phyloP scores from a whole-genome alignment of 441 rosid species.

The Gossypium schwendimanii region DNA sequence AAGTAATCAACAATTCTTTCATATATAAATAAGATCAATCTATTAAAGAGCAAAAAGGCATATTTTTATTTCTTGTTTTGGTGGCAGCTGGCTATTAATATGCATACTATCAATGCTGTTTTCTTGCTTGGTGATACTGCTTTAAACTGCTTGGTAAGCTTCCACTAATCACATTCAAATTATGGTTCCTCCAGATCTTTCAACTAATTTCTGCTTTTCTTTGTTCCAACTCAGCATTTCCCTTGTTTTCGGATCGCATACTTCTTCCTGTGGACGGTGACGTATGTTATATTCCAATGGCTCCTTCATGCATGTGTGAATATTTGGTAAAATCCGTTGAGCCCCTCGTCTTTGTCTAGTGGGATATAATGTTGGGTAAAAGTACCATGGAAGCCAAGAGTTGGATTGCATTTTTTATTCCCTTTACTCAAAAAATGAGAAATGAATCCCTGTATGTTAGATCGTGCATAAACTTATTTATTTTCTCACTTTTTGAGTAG shows the following conservation, averaged over 20 bases:
- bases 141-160: conserved; percentile 71
- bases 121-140: conserved; percentile 77
- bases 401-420: no score
- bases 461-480: no score
- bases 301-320: conserved; percentile 52
- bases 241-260: conserved; percentile 88
- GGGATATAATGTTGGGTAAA: not conserved
- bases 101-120: conserved; percentile 80
- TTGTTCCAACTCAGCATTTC: conserved; percentile 48
- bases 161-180: not conserved
- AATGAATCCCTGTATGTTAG: no score
- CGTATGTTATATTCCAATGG: conserved; percentile 81
- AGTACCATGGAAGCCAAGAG: no score
- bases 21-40: not conserved
- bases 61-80: not conserved
- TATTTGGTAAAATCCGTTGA: conserved; percentile 45
- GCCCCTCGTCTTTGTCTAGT: not conserved
- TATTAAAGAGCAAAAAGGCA: no score
- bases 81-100: conserved; percentile 65
- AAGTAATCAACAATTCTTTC: conserved; percentile 25
- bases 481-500: no score
- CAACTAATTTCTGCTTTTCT: not conserved
- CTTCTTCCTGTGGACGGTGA: conserved; percentile 80
- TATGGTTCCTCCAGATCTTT: not conserved
- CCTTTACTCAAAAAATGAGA: no score